These are phyloP conservation scores for Fusarium guadeloupense DNA, from an alignment of 2,329 filamentous ascomycete species.

Conservation along the genomic window DNA sequence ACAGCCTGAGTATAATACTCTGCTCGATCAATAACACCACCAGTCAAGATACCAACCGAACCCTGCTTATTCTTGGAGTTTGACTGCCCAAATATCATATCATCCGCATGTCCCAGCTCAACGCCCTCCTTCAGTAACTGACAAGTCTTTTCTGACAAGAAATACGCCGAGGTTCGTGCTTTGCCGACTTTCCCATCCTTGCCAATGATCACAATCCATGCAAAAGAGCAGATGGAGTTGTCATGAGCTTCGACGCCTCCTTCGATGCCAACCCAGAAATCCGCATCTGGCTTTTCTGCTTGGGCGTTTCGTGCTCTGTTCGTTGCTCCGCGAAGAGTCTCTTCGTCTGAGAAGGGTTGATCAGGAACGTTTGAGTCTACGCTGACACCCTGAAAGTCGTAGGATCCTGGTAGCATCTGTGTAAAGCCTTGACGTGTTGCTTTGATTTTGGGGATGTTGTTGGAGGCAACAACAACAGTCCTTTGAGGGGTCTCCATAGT, in stretches of 20 bases:
- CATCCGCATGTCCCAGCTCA: constrained; percentile 53
- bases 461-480: constrained; percentile 49
- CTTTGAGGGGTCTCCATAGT: constrained; percentile 6
- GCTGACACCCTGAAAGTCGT: constrained; percentile 42
- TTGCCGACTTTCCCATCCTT: constrained; percentile 46
- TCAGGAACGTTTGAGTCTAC: constrained; percentile 52
- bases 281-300: constrained; percentile 43
- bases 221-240: constrained; percentile 49
- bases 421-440: constrained; percentile 50
- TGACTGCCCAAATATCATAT: constrained; percentile 49
- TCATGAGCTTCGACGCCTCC: constrained; percentile 50
- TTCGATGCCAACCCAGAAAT: constrained; percentile 55
- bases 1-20: constrained; percentile 52
- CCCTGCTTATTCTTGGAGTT: constrained; percentile 53
- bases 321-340: constrained; percentile 51
- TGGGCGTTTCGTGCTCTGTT: constrained; percentile 50
- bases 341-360: constrained; percentile 51
- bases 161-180: constrained; percentile 51
- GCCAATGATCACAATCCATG: constrained; percentile 51
- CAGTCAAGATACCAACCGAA: constrained; percentile 53
- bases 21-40: constrained; percentile 49
- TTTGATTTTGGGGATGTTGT: constrained; percentile 53
- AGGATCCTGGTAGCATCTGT: constrained; percentile 47
- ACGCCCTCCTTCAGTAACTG: constrained; percentile 47
- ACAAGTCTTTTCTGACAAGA: constrained; percentile 50